phyloP scores from a whole-genome alignment of 306 rosid species.

The Lathyrus oleraceus region DNA sequence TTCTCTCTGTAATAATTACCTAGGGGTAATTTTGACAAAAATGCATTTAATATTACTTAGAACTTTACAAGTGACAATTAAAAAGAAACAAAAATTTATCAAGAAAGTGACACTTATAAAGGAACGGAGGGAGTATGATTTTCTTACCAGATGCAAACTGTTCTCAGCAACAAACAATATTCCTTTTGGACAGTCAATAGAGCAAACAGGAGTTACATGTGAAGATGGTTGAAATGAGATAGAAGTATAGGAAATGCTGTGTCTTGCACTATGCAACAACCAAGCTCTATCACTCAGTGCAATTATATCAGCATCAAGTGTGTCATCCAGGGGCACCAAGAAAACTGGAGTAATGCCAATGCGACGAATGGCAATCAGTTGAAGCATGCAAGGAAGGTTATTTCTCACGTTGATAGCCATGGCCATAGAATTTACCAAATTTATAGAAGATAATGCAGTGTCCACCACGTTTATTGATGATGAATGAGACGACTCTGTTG shows the following conservation, averaged over 20 bases:
- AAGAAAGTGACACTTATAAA: too few relatives aligned
- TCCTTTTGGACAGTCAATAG: slow-evolving; percentile 90
- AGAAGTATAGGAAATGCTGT: slow-evolving; percentile 90
- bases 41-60: too few relatives aligned
- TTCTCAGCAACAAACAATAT: slow-evolving; percentile 83
- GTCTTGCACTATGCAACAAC: slow-evolving; percentile 94
- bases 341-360: slow-evolving; percentile 97
- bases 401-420: slow-evolving; percentile 45
- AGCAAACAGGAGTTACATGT: slow-evolving; percentile 87
- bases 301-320: slow-evolving; percentile 84
- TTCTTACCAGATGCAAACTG: slow-evolving; percentile 87
- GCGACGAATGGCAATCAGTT: slow-evolving; percentile 84
- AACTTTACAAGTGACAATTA: too few relatives aligned
- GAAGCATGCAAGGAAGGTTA: slow-evolving; percentile 57
- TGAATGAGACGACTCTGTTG: slow-evolving; percentile 52
- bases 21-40: too few relatives aligned
- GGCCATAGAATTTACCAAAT: slow-evolving; percentile 45
- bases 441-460: slow-evolving; percentile 47
- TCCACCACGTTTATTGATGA: slow-evolving; percentile 42
- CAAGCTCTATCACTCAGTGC: slow-evolving; percentile 93
- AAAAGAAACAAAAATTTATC: too few relatives aligned
- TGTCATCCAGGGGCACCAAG: slow-evolving; percentile 81
- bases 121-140: too few relatives aligned
- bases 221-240: slow-evolving; percentile 91
- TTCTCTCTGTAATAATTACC: too few relatives aligned